Evolutionary conservation across 768 basidiomycete genomes (phyloP).

Genomic region (Russula foetens): DNA sequence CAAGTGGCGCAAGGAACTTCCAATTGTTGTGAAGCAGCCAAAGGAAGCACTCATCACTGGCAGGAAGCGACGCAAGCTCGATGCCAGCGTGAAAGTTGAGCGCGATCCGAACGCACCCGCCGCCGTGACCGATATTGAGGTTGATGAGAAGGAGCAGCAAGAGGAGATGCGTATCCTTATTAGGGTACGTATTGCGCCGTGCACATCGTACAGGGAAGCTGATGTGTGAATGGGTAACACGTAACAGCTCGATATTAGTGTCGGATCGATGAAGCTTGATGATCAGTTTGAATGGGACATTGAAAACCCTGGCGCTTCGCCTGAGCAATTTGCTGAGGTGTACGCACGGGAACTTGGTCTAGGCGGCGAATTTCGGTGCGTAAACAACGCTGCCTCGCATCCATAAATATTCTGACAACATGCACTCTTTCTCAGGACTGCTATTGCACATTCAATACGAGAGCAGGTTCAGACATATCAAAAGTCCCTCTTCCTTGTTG

Average conservation of each 20-base stretch:
- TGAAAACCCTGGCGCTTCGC: slow-evolving; percentile 67
- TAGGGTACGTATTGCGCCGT: slow-evolving; percentile 49
- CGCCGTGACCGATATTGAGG: slow-evolving; percentile 50
- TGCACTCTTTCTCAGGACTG: slow-evolving; percentile 50
- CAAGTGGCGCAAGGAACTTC: slow-evolving; percentile 54
- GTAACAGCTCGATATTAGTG: slow-evolving; percentile 84
- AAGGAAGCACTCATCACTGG: slow-evolving; percentile 11
- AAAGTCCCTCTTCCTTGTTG: slow-evolving; percentile 85
- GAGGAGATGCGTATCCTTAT: slow-evolving; percentile 91
- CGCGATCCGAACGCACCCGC: slow-evolving; percentile 28
- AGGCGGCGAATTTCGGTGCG: slow-evolving; percentile 87
- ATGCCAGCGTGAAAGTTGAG: slow-evolving; percentile 19
- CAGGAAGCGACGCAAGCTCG: slow-evolving; percentile 20
- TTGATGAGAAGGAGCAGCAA: slow-evolving; percentile 55
- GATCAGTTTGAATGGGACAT: slow-evolving; percentile 99
- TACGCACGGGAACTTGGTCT: slow-evolving; percentile 85
- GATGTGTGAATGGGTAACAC: slow-evolving; percentile 26
- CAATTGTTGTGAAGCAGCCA: slow-evolving; percentile 28
- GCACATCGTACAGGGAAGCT: background rate
- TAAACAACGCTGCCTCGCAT: background rate
- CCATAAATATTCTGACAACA: background rate
- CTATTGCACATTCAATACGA: slow-evolving; percentile 90
- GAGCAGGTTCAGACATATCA: slow-evolving; percentile 92
- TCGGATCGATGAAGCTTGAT: slow-evolving; percentile 85
- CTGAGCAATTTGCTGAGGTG: slow-evolving; percentile 87